These are phyloP conservation scores for Beta lomatogona DNA, from an alignment of 179 eudicot species.

Conservation along the genomic window DNA sequence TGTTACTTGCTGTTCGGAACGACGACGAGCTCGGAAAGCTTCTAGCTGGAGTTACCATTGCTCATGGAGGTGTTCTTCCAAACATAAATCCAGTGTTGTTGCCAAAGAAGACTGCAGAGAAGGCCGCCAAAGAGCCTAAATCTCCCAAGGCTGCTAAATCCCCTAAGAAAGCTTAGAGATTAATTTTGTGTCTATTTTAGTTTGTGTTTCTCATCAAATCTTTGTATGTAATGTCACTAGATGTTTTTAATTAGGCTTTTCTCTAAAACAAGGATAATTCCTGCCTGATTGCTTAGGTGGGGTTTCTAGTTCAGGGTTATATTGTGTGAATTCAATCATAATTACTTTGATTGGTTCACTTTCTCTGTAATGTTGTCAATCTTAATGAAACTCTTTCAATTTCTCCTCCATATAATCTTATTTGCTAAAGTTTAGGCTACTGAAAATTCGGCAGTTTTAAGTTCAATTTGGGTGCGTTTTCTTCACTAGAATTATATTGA, in stretches of 20 bases:
- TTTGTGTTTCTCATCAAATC: neutral
- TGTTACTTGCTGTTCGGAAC: constrained; percentile 18
- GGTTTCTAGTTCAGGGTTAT: constrained; percentile 3
- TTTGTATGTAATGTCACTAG: constrained; percentile 4
- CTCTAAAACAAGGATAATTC: neutral
- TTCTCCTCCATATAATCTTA: neutral
- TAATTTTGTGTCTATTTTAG: neutral
- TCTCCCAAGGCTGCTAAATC: constrained; percentile 25
- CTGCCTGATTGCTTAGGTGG: too few species aligned
- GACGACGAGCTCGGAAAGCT: constrained; percentile 24
- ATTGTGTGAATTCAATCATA: neutral
- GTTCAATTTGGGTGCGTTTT: neutral
- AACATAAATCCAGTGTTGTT: constrained; percentile 23
- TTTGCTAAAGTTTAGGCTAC: neutral
- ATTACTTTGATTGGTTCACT: neutral
- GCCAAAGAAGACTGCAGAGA: constrained; percentile 20
- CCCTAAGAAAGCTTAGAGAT: constrained; percentile 9
- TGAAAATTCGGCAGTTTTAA: neutral
- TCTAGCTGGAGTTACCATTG: constrained; percentile 22
- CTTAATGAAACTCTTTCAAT: neutral
- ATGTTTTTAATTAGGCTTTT: constrained; percentile 9
- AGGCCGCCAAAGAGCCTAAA: constrained; percentile 19
- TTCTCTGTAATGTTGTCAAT: constrained; percentile 5
- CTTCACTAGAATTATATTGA: too few species aligned
- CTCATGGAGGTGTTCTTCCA: constrained; percentile 29